Evolutionary conservation across 352 stramenopile genomes (phyloP), one percentile per base, ranked within the genome.

Genomic region (Globisporangium alternatum): DNA sequence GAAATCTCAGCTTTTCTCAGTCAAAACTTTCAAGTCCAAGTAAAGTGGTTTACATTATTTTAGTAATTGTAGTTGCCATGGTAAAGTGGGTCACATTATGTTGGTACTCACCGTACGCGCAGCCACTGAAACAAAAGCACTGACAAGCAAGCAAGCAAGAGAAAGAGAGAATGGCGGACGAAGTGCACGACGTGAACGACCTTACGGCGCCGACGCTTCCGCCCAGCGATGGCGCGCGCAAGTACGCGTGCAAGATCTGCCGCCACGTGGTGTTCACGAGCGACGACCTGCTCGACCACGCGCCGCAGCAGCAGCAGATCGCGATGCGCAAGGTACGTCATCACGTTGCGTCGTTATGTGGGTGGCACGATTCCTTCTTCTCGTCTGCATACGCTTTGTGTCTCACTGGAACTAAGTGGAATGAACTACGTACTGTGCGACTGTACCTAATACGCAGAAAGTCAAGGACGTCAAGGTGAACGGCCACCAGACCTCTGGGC

Each of bases 191-290:
- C 39, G 60, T 65, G 37, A 10, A 65, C n/a, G 37, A 58, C 48
- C 33, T 33, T 10, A 41, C 51, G 19, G 17, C 60, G 5, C 25
- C 48, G 19, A 22, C 28, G 49, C 52, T 54, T 37, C 48, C 43
- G 19, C 55, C 53, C 35, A 59, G 45, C 39, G 39, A 65, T 47
- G 47, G 49, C 9, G 56, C 49, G 33, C 70, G 58, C 37, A 70
- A 74, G 66, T 93, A 80, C 64, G 80, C 83, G 48, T 93, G 84
- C 72, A 88, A 83, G 60, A 77, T 88, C 58, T 93, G 84, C 71
- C 82, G 84, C 53, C 69, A 67, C 53, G 65, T 88, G 57, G 64
- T 91, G 22, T 93, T 93, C 70, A 88, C 72, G 49, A 83, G 66
- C 64, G 73, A 75, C 4, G 74, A 90, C 31, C 59, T 93, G 33